Conservation (phyloP, 306 rosid species). For the Lathyrus tuberosus region DNA sequence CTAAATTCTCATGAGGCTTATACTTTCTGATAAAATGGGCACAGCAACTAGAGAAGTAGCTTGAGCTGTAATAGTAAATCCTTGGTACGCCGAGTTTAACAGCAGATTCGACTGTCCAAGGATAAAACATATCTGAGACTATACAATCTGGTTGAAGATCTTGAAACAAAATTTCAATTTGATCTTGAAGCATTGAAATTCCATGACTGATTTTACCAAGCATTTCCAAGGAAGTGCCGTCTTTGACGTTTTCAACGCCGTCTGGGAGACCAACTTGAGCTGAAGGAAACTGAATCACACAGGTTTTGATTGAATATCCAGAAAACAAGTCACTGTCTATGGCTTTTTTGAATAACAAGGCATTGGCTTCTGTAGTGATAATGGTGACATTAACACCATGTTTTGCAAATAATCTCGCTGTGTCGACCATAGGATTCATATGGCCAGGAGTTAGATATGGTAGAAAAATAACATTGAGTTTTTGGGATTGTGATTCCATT, state of each 20-base stretch:
- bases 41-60: constrained; percentile 34
- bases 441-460: constrained; percentile 43
- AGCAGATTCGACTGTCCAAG: constrained; percentile 47
- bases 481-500: constrained; percentile 10
- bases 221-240: constrained; percentile 15
- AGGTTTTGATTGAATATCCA: constrained; percentile 33
- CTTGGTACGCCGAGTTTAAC: constrained; percentile 42
- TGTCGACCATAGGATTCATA: constrained; percentile 42
- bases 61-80: constrained; percentile 37
- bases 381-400: constrained; percentile 42
- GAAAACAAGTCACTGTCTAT: constrained; percentile 31
- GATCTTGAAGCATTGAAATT: constrained; percentile 30
- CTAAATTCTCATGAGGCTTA: constrained; percentile 38
- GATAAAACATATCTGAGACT: constrained; percentile 37
- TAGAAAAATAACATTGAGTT: constrained; percentile 32
- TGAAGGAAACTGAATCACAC: constrained; percentile 35
- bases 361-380: constrained; percentile 43
- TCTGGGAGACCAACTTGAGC: constrained; percentile 38
- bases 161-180: constrained; percentile 32
- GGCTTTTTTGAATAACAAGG: constrained; percentile 36
- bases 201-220: constrained; percentile 24
- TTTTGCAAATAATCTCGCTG: constrained; percentile 42
- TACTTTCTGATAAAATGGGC: constrained; percentile 22
- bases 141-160: constrained; percentile 36
- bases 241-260: constrained; percentile 38